These are phyloP conservation scores for Aureobasidium musti DNA, from an alignment of 2,329 filamentous ascomycete species.

Conservation along the genomic window DNA sequence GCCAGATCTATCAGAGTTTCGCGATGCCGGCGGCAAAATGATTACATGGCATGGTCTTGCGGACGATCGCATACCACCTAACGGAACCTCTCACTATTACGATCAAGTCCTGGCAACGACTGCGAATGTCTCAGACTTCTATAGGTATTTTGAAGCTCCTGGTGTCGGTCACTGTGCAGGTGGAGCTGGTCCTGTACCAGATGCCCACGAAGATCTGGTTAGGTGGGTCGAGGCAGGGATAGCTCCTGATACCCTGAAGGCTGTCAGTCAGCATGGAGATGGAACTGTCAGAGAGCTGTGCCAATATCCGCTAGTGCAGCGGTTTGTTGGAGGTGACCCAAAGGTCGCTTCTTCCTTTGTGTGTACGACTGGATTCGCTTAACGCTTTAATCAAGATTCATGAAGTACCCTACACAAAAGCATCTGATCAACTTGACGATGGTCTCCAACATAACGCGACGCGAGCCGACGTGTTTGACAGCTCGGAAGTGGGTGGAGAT, in stretches of 20 bases:
- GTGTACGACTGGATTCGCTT: constrained; percentile 30
- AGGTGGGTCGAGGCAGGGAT: constrained; percentile 40
- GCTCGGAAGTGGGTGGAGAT: constrained; percentile 22
- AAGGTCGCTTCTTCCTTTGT: constrained; percentile 32
- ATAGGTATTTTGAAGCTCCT: constrained; percentile 46
- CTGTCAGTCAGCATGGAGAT: constrained; percentile 18
- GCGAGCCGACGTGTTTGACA: not conserved
- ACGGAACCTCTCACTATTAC: constrained; percentile 46
- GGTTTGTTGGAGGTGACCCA: constrained; percentile 33
- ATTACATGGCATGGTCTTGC: constrained; percentile 49
- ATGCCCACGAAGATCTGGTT: constrained; percentile 32
- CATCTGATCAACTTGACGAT: too few relatives aligned
- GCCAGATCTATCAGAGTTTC: constrained; percentile 45
- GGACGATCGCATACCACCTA: constrained; percentile 44
- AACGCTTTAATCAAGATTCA: not conserved
- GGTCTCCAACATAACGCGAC: not conserved
- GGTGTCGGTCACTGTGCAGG: constrained; percentile 44
- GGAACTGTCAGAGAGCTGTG: constrained; percentile 31
- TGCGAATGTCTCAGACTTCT: constrained; percentile 40
- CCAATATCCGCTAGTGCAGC: constrained; percentile 33
- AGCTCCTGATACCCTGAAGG: constrained; percentile 36
- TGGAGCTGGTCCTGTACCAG: constrained; percentile 38
- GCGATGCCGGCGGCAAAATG: constrained; percentile 45
- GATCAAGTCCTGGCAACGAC: constrained; percentile 38
- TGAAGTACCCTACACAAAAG: not conserved